phyloP scores from a whole-genome alignment of 306 rosid species.

The Cucumis melo region DNA sequence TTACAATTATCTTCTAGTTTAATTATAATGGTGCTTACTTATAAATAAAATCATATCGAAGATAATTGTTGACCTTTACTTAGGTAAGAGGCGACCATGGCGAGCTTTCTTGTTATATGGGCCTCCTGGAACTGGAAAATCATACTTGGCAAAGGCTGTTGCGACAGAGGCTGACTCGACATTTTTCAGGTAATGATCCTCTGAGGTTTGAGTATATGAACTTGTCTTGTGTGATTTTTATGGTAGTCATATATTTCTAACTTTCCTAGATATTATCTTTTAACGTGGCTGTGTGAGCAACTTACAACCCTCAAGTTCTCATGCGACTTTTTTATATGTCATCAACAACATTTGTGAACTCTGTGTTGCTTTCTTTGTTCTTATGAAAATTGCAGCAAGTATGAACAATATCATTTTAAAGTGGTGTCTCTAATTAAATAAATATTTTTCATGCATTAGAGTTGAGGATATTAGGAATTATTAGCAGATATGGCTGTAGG shows the following conservation, averaged over 20 bases:
- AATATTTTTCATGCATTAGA: background rate
- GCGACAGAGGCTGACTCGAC: conserved; percentile 99
- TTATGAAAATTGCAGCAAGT: background rate
- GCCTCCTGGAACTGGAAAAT: conserved; percentile 98
- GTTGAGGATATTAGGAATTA: background rate
- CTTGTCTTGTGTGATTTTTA: background rate
- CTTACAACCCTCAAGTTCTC: background rate
- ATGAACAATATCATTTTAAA: background rate
- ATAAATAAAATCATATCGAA: background rate
- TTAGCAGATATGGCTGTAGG: background rate
- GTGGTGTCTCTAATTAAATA: background rate
- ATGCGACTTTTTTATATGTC: background rate
- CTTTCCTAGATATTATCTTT: background rate
- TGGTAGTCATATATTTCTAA: background rate
- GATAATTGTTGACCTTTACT: background rate
- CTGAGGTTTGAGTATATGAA: background rate
- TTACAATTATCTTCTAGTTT: background rate
- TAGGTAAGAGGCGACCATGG: conserved; percentile 98
- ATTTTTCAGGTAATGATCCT: conserved; percentile 64
- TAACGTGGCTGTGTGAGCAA: background rate
- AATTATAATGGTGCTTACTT: background rate
- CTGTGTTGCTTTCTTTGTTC: background rate
- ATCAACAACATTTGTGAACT: background rate
- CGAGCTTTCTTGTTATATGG: conserved; percentile 90
- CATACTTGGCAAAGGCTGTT: conserved; percentile 98